Percentiles rank a stretch among this genome's conserved stretches.
Conservation (phyloP, 768 basidiomycete genomes). For the Suillus clintonianus region DNA sequence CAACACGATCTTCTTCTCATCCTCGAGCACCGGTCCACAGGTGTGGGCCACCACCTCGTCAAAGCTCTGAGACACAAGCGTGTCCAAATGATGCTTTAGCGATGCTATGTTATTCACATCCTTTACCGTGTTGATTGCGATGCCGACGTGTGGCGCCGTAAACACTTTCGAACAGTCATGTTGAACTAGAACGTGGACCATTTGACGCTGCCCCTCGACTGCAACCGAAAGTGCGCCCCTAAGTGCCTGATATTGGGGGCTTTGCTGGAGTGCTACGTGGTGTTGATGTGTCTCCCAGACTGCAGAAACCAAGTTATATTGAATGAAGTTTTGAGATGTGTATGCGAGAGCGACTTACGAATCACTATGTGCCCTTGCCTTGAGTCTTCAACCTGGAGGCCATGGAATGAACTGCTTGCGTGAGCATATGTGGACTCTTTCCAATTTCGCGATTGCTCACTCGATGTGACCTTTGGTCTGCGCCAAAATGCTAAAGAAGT, state of each 20-base stretch:
- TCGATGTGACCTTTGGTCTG: background rate
- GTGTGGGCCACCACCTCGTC: background rate
- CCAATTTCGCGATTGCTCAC: no score
- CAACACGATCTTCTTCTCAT: background rate
- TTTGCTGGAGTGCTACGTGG: background rate
- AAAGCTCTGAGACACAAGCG: background rate
- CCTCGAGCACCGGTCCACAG: background rate
- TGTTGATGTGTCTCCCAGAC: background rate
- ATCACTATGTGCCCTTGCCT: background rate
- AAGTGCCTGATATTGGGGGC: background rate
- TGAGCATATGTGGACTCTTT: no score
- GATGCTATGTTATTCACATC: background rate
- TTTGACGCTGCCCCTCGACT: background rate
- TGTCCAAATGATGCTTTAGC: background rate
- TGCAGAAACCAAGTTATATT: background rate
- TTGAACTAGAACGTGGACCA: background rate
- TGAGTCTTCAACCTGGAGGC: background rate
- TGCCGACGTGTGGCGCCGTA: background rate
- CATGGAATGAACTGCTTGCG: background rate
- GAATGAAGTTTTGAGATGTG: background rate
- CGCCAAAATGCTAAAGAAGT: background rate
- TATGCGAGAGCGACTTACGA: background rate
- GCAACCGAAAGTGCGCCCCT: background rate
- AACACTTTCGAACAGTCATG: background rate
- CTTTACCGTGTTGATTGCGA: background rate